phyloP scores from a whole-genome alignment of 331 rosid genomes.

The Malus hybrid region DNA sequence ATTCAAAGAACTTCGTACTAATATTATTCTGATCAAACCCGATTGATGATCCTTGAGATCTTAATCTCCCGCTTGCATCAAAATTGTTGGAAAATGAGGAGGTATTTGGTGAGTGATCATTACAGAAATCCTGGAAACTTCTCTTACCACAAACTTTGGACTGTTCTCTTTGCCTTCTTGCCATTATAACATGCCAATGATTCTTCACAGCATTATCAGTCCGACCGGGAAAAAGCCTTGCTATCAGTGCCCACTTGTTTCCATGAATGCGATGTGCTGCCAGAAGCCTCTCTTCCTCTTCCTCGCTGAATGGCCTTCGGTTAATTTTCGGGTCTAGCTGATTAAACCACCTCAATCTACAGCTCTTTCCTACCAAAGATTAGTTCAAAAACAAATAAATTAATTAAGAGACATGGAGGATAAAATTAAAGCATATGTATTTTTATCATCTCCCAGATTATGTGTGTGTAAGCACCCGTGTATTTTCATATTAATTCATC shows the following conservation, averaged over 20 bases:
- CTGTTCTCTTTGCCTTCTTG: conserved; percentile 87
- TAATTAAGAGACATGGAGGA: not conserved
- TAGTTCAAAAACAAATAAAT: not conserved
- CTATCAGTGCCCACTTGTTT: conserved; percentile 93
- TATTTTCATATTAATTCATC: not conserved
- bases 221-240: conserved; percentile 81
- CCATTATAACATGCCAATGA: conserved; percentile 97
- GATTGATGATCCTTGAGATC: conserved; percentile 18
- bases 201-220: conserved; percentile 97
- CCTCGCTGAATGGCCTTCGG: conserved; percentile 82
- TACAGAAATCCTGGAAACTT: conserved; percentile 34
- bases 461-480: not conserved
- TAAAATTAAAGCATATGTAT: not conserved
- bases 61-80: conserved; percentile 17
- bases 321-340: conserved; percentile 94
- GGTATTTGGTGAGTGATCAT: not conserved
- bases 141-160: conserved; percentile 61
- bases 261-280: conserved; percentile 82
- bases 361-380: conserved; percentile 63
- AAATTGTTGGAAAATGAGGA: conserved; percentile 7
- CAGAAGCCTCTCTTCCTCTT: conserved; percentile 78
- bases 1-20: conserved; percentile 32
- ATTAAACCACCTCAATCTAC: conserved; percentile 94
- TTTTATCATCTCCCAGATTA: not conserved
- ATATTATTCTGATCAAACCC: conserved; percentile 13